Percentiles rank a stretch among this genome's conserved stretches.
These are phyloP conservation scores for Podaxis sp. DNA, from an alignment of 768 basidiomycete genomes.

Conservation along the genomic window DNA sequence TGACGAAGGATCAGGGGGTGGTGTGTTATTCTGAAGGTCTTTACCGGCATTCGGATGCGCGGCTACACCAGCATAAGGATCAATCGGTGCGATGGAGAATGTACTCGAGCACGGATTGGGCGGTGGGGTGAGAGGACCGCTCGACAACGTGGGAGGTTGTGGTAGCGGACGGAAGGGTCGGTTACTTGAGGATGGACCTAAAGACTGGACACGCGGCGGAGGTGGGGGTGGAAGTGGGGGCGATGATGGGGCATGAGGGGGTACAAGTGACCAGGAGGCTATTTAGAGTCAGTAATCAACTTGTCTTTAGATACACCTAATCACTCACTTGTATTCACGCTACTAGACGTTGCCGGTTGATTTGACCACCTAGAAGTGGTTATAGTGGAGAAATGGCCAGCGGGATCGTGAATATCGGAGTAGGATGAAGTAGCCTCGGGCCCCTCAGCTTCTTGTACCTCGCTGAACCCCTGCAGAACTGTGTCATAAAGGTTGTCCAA, in stretches of 20 bases:
- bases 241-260: neutral
- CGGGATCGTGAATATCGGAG: neutral
- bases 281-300: neutral
- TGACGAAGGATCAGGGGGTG: neutral
- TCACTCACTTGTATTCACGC: constrained; percentile 2
- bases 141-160: neutral
- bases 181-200: neutral
- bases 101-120: constrained; percentile 6
- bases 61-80: neutral
- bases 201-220: neutral
- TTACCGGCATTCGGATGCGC: neutral
- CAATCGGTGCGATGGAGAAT: neutral
- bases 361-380: neutral
- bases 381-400: neutral
- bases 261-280: neutral
- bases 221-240: neutral
- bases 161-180: constrained; percentile 6
- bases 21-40: neutral
- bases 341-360: constrained; percentile 8
- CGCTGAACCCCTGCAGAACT: constrained; percentile 48
- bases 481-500: constrained; percentile 54
- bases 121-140: neutral
- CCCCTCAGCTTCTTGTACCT: neutral
- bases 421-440: constrained; percentile 21
- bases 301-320: neutral